These are phyloP conservation scores for Peribolospora kevripleyi DNA, from an alignment of 768 basidiomycete genomes.

Conservation along the genomic window DNA sequence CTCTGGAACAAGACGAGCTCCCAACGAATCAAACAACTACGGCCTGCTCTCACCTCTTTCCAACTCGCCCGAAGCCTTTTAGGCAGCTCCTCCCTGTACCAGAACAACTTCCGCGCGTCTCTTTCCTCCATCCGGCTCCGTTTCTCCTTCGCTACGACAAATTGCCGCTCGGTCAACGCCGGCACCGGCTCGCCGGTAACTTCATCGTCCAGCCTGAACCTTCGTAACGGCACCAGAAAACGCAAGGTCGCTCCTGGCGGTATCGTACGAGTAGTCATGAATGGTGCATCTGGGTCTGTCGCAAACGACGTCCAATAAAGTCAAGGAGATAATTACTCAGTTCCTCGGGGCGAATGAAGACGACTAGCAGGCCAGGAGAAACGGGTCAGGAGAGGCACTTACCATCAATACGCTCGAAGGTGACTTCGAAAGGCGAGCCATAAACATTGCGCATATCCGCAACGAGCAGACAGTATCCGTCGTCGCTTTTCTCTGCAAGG, in stretches of 20 bases:
- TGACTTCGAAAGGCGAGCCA: constrained; percentile 71
- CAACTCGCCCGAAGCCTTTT: constrained; percentile 43
- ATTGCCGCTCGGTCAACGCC: constrained; percentile 64
- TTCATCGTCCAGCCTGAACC: constrained; percentile 30
- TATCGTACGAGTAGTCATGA: background rate
- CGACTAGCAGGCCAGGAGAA: background rate
- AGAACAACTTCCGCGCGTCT: constrained; percentile 59
- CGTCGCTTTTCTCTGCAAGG: constrained; percentile 14
- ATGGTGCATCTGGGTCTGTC: background rate
- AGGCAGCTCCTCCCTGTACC: constrained; percentile 81
- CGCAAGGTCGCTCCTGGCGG: background rate
- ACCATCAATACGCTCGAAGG: constrained; percentile 43
- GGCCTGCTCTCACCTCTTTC: constrained; percentile 45
- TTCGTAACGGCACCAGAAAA: background rate
- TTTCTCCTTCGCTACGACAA: constrained; percentile 50
- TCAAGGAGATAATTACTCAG: too few relatives aligned
- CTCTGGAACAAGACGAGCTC: background rate
- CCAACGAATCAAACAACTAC: background rate
- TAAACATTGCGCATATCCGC: constrained; percentile 82
- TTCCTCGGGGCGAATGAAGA: constrained; percentile 2
- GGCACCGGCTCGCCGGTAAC: constrained; percentile 52
- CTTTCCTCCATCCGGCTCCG: constrained; percentile 35
- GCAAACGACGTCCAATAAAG: too few relatives aligned
- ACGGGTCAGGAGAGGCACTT: background rate
- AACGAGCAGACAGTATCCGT: constrained; percentile 57